phyloP scores from a whole-genome alignment of 2,329 filamentous ascomycete species.

The Aspergillus spinulosporus region DNA sequence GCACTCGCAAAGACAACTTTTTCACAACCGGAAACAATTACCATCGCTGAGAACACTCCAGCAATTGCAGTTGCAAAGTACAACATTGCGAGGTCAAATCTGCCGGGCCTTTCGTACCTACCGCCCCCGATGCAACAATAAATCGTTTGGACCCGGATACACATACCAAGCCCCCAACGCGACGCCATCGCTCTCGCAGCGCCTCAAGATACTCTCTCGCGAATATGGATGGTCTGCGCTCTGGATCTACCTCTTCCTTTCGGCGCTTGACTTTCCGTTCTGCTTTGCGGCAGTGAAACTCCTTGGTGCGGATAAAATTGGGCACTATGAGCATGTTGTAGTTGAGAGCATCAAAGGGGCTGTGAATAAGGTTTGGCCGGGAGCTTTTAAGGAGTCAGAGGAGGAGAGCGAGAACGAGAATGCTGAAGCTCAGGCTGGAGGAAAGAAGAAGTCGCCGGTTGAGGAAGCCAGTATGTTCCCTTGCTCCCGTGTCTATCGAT shows the following conservation, averaged over 20 bases:
- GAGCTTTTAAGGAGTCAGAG: slow-evolving; percentile 20
- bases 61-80: not conserved
- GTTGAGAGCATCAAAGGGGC: slow-evolving; percentile 40
- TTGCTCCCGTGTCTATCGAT: not conserved
- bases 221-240: slow-evolving; percentile 95
- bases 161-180: slow-evolving; percentile 22
- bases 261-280: slow-evolving; percentile 87
- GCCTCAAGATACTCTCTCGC: slow-evolving; percentile 77
- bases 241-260: slow-evolving; percentile 84
- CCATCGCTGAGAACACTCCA: not conserved
- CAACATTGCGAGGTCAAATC: slow-evolving; percentile 14
- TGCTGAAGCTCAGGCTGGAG: slow-evolving; percentile 51
- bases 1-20: slow-evolving; percentile 1
- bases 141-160: not conserved
- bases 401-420: slow-evolving; percentile 53
- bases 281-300: slow-evolving; percentile 85
- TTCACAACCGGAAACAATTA: slow-evolving; percentile 1
- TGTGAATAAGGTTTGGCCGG: slow-evolving; percentile 41
- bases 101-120: slow-evolving; percentile 29
- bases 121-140: slow-evolving; percentile 18
- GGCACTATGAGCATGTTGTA: slow-evolving; percentile 52
- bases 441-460: slow-evolving; percentile 55
- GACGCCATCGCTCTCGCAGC: slow-evolving; percentile 61
- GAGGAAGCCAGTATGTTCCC: slow-evolving; percentile 66
- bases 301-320: slow-evolving; percentile 83